Percentiles rank a stretch among this genome's conserved stretches.
These are phyloP conservation scores for Golubevia pallescens DNA, from an alignment of 1,284 basidiomycete species.

Conservation along the genomic window DNA sequence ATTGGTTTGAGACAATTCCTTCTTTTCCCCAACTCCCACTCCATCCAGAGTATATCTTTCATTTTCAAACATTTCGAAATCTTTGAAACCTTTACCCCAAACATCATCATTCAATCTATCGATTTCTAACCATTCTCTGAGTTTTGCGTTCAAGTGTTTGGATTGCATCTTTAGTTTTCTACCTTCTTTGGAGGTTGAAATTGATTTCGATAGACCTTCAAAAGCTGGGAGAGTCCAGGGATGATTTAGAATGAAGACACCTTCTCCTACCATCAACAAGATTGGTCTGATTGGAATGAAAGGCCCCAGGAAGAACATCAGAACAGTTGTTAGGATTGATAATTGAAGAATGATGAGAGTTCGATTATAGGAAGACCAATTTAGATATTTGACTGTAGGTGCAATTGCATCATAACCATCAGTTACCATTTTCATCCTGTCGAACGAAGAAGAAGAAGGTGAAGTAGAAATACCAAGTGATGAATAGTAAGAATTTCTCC, in stretches of 20 bases:
- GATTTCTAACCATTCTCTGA: conserved; percentile 50
- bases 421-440: conserved; percentile 55
- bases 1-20: conserved; percentile 5
- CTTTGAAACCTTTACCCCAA: conserved; percentile 54
- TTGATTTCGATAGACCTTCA: conserved; percentile 25
- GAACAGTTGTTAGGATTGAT: conserved; percentile 37
- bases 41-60: conserved; percentile 22
- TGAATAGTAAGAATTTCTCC: too few species aligned
- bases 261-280: conserved; percentile 53
- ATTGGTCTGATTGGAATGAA: conserved; percentile 46
- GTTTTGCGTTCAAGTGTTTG: conserved; percentile 2
- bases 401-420: conserved; percentile 55
- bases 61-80: conserved; percentile 56
- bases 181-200: conserved; percentile 23
- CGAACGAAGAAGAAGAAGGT: not conserved
- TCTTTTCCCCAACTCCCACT: conserved; percentile 24
- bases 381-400: conserved; percentile 53
- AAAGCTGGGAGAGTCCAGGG: conserved; percentile 57
- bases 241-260: conserved; percentile 46
- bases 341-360: conserved; percentile 51
- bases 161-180: conserved; percentile 8
- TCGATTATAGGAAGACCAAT: conserved; percentile 59
- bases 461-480: not conserved
- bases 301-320: conserved; percentile 49
- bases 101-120: conserved; percentile 52